Evolutionary conservation across 192 early-diverging fungal species (phyloP).

Genomic region (Linnemannia zychae): DNA sequence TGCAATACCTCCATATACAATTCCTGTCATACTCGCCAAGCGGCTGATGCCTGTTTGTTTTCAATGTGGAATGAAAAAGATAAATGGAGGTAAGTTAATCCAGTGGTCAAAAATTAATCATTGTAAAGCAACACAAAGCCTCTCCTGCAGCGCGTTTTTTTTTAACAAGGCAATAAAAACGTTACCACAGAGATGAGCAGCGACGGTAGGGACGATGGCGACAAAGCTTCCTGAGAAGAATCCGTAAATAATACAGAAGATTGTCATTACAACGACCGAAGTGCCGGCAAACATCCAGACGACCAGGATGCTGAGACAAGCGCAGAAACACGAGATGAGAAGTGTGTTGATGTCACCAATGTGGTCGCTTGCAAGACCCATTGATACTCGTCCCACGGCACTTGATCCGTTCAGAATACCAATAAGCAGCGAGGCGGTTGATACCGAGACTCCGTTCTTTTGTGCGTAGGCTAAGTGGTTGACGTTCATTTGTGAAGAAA

Average conservation of each 20-base stretch:
- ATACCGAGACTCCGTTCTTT: constrained; percentile 16
- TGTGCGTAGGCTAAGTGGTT: constrained; percentile 41
- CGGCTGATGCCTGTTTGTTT: constrained; percentile 58
- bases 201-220: constrained; percentile 66
- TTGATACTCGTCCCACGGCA: constrained; percentile 66
- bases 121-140: background rate
- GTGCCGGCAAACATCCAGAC: constrained; percentile 67
- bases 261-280: constrained; percentile 45
- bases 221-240: constrained; percentile 70
- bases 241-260: constrained; percentile 66
- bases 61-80: background rate
- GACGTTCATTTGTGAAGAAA: constrained; percentile 25
- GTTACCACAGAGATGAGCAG: constrained; percentile 62
- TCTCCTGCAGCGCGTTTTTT: too few species aligned
- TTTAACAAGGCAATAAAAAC: too few species aligned
- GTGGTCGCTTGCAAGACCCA: constrained; percentile 62
- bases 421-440: constrained; percentile 59
- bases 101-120: background rate
- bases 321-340: constrained; percentile 56
- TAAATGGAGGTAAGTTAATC: background rate
- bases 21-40: constrained; percentile 67
- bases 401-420: constrained; percentile 70
- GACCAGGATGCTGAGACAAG: constrained; percentile 60
- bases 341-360: constrained; percentile 76
- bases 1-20: constrained; percentile 66